Evolutionary conservation across 345 rosid genomes (phyloP).

Genomic region (Hevea brasiliensis): DNA sequence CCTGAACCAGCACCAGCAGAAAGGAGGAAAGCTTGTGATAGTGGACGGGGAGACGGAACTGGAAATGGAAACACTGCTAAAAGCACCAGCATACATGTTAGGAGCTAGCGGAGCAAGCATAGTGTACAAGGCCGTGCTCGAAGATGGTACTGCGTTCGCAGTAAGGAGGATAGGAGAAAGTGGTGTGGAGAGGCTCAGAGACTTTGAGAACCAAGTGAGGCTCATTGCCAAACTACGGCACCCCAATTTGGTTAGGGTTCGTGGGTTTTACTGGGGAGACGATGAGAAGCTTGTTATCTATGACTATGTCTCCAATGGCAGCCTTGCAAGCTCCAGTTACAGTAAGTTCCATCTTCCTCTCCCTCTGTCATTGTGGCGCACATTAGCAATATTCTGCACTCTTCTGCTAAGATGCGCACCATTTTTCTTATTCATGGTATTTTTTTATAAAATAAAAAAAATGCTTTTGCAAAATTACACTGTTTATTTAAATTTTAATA

Average conservation of each 20-base stretch:
- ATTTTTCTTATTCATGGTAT: not conserved
- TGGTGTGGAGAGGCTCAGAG: constrained; percentile 51
- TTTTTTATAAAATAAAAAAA: too few relatives aligned
- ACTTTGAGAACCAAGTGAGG: constrained; percentile 70
- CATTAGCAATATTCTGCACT: constrained; percentile 2
- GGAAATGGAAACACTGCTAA: constrained; percentile 69
- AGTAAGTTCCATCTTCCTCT: constrained; percentile 44
- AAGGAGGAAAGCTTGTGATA: constrained; percentile 52
- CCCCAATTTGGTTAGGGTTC: constrained; percentile 64
- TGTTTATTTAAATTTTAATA: too few relatives aligned
- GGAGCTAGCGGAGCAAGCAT: constrained; percentile 68
- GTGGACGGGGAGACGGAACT: constrained; percentile 71
- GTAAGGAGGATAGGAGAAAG: constrained; percentile 87
- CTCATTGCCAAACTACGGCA: constrained; percentile 65
- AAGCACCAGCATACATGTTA: constrained; percentile 78
- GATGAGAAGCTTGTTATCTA: constrained; percentile 86
- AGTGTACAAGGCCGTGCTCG: constrained; percentile 84
- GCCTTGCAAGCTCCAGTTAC: constrained; percentile 53
- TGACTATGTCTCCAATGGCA: constrained; percentile 72
- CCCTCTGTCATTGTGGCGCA: constrained; percentile 7
- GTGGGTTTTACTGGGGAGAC: constrained; percentile 84
- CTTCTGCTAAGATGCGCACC: constrained; percentile 20
- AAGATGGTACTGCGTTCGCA: constrained; percentile 62
- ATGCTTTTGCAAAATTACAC: too few relatives aligned
- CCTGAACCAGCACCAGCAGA: constrained; percentile 11